A percentile compares a stretch with the other conserved stretches of the same genome.
phyloP scores from a whole-genome alignment of 345 rosid genomes.

The Turritis glabra region DNA sequence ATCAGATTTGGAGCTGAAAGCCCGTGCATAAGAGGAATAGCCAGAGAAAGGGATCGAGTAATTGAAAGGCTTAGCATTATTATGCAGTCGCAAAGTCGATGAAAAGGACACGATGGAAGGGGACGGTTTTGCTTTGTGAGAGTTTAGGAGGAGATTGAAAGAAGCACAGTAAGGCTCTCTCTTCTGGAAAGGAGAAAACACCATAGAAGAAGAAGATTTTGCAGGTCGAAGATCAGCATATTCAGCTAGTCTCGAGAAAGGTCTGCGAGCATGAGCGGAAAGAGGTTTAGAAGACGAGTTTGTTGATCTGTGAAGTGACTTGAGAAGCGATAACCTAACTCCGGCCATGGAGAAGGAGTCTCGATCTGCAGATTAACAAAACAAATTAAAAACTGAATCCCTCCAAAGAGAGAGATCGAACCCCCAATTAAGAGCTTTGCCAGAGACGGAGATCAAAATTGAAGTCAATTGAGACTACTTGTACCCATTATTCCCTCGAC shows the following conservation, averaged over 20 bases:
- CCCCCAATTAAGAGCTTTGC: not conserved
- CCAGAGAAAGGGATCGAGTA: conserved; percentile 37
- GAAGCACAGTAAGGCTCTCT: conserved; percentile 16
- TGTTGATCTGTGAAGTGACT: conserved; percentile 39
- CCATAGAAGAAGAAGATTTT: conserved; percentile 25
- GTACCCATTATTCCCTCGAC: too few species aligned
- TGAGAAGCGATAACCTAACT: conserved; percentile 45
- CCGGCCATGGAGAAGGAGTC: conserved; percentile 44
- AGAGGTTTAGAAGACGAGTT: conserved; percentile 21
- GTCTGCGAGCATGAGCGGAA: conserved; percentile 14
- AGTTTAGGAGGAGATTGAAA: conserved; percentile 20
- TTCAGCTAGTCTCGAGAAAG: conserved; percentile 19
- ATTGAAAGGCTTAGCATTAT: conserved; percentile 35
- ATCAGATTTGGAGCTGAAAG: conserved; percentile 53
- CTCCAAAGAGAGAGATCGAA: too few species aligned
- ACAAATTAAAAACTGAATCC: not conserved
- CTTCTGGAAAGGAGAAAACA: conserved; percentile 18
- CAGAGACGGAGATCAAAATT: not conserved
- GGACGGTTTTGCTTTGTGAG: conserved; percentile 3
- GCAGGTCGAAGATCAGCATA: conserved; percentile 21
- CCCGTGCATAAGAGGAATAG: conserved; percentile 40
- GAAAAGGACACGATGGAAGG: conserved; percentile 28
- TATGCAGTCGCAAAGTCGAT: conserved; percentile 17
- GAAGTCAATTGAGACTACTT: too few species aligned
- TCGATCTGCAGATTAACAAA: not conserved